Base-by-base conservation (phyloP, 2,329 filamentous ascomycete genomes). In the Xylaria sp. region DNA sequence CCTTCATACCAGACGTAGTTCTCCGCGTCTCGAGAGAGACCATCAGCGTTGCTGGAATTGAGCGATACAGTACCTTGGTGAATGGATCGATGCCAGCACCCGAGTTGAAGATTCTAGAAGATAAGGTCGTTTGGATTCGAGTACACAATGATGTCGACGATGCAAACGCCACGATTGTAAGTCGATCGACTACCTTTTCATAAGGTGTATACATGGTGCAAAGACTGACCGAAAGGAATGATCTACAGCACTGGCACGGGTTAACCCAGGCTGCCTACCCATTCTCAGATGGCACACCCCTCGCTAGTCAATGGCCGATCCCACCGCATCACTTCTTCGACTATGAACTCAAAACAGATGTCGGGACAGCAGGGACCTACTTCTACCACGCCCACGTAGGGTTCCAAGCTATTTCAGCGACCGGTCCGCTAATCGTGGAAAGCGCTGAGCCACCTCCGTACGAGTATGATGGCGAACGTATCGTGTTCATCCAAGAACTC, bases 231-330 rank as follows among this genome's bases (percentile, higher is more conserved):
- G 38, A 19, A 9, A 37, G 6, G 7, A 6, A 15, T 54, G 43
- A 37, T 23, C 3, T 28, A 37, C 35, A 64, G 61, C 61, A 64
- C 35, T 64, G 61, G 61, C 61, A 64, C 37, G 61, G 61, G 5
- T 54, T 64, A 9, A 61, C 57, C 3, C 52, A 64, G 43, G 58
- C 43, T 23, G 47, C 61, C 2, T 64, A 64, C 40, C 61, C 61
- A 2, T 64, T 64, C 42, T 64, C 61, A 15, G 61, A 64, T 17
- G 61, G 61, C 6, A 61, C 61, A 15, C 61, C 61, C 0, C 61
- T 61, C 14, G 61, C 57, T 28, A 64, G 61, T 35, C 61, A 64
- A 61, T 64, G 61, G 61, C 61, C 61, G 3, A 61, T 64, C 4
- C 61, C 61, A 1, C 57, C 61, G 14, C 23, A 57, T 5, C 57